Evolutionary conservation across 2,329 filamentous ascomycete species (phyloP).

Genomic region (Trichoderma gracile): DNA sequence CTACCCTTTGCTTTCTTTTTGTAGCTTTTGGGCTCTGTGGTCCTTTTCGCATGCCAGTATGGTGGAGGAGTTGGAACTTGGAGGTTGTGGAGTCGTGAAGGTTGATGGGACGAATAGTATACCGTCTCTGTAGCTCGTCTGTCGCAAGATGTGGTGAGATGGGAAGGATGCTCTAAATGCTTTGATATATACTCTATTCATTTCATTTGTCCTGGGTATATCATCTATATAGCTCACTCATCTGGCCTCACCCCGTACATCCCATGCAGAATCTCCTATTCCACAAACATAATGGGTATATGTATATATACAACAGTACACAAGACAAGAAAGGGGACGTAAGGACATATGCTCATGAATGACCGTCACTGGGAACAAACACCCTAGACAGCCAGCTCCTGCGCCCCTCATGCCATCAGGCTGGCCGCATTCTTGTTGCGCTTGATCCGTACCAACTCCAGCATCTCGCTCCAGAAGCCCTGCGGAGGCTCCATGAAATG

Average conservation of each 20-base stretch:
- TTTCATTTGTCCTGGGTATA: constrained; percentile 18
- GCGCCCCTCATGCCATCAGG: not conserved
- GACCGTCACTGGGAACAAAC: not conserved
- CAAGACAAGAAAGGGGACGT: not conserved
- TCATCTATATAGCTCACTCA: constrained; percentile 5
- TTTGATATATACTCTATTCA: not conserved
- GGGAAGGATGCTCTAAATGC: too few relatives aligned
- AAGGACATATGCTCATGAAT: constrained; percentile 6
- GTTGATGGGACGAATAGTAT: not conserved
- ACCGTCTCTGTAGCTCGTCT: too few relatives aligned
- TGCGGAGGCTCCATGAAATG: constrained; percentile 50
- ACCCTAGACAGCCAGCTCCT: not conserved
- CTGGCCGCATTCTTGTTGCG: constrained; percentile 26
- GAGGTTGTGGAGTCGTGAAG: not conserved
- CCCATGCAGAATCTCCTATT: not conserved
- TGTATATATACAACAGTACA: not conserved
- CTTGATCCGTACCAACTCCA: constrained; percentile 46
- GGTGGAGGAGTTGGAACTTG: not conserved
- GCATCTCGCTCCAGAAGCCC: constrained; percentile 59
- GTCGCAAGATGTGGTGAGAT: too few relatives aligned
- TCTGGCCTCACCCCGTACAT: not conserved
- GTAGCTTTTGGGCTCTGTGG: not conserved
- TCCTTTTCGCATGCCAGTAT: not conserved
- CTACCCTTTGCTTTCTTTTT: constrained; percentile 28
- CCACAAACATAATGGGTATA: constrained; percentile 10